Percentiles rank a stretch among this genome's conserved stretches.
phyloP scores from a whole-genome alignment of 495 filamentous ascomycete species.

The Aspergillus hancockii region DNA sequence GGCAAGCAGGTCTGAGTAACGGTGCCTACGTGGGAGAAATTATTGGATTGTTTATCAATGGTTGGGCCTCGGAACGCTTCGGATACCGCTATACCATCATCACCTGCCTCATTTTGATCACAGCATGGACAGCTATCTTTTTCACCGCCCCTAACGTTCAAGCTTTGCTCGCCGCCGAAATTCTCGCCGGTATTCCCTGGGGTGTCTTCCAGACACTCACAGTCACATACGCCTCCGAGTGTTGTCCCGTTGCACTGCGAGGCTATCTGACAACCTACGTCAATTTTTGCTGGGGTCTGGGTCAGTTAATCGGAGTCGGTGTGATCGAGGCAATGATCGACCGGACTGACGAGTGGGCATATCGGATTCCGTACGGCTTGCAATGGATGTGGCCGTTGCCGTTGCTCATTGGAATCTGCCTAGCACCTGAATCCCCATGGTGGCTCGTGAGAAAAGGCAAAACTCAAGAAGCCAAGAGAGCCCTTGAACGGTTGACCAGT shows the following conservation, averaged over 20 bases:
- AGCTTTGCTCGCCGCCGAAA: slow-evolving; percentile 69
- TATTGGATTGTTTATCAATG: slow-evolving; percentile 75
- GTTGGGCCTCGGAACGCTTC: slow-evolving; percentile 72
- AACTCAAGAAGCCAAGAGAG: slow-evolving; percentile 65
- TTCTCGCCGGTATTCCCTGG: slow-evolving; percentile 78
- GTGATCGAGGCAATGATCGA: slow-evolving; percentile 67
- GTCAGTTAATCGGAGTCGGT: slow-evolving; percentile 73
- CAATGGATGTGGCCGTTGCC: slow-evolving; percentile 89
- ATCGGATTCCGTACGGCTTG: slow-evolving; percentile 68
- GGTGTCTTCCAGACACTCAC: slow-evolving; percentile 80
- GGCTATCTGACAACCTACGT: slow-evolving; percentile 78
- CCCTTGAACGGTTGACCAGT: slow-evolving; percentile 67
- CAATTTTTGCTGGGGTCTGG: slow-evolving; percentile 81
- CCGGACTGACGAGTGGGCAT: slow-evolving; percentile 62
- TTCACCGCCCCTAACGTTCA: slow-evolving; percentile 74
- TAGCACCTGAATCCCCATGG: slow-evolving; percentile 80
- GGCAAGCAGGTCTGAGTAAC: slow-evolving; percentile 78
- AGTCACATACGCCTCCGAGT: slow-evolving; percentile 80
- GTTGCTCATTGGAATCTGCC: slow-evolving; percentile 66
- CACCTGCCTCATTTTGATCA: slow-evolving; percentile 62
- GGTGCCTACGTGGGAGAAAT: slow-evolving; percentile 67
- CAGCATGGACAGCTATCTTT: slow-evolving; percentile 72
- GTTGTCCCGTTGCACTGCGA: slow-evolving; percentile 70
- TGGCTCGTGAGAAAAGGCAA: slow-evolving; percentile 76
- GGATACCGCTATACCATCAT: slow-evolving; percentile 76